Evolutionary conservation across 805 yeast genomes (phyloP).

Genomic region (Metschnikowia lunata): DNA sequence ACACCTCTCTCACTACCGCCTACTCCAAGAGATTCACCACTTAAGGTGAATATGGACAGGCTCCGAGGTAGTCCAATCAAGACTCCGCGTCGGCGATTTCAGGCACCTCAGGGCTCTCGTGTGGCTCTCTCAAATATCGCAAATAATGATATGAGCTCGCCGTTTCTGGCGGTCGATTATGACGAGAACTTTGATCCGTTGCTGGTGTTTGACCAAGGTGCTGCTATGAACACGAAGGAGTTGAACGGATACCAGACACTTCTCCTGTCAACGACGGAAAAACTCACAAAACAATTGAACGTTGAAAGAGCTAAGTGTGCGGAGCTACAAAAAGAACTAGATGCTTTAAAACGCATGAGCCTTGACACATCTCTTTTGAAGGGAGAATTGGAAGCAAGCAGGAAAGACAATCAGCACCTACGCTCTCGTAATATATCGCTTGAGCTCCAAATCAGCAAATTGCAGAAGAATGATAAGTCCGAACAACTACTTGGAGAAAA

Average conservation of each 20-base stretch:
- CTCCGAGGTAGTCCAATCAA: constrained; percentile 15
- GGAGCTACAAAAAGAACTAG: constrained; percentile 7
- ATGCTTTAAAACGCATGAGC: background rate
- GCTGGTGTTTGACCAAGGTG: background rate
- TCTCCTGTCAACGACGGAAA: constrained; percentile 26
- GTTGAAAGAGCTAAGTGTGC: constrained; percentile 2
- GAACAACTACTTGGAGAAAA: constrained; percentile 25
- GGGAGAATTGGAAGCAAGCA: constrained; percentile 10
- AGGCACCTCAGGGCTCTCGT: background rate
- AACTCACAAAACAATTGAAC: constrained; percentile 19
- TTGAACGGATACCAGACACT: constrained; percentile 26
- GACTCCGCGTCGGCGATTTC: constrained; percentile 7
- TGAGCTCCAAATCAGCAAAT: constrained; percentile 3
- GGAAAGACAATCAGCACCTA: constrained; percentile 1
- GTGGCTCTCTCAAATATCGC: background rate
- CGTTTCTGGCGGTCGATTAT: background rate
- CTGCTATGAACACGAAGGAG: constrained; percentile 15
- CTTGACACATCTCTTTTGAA: constrained; percentile 2
- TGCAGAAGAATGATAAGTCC: constrained; percentile 7
- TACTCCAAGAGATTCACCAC: constrained; percentile 8
- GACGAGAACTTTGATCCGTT: constrained; percentile 3
- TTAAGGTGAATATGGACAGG: constrained; percentile 8
- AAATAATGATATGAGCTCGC: background rate
- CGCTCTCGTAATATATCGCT: constrained; percentile 4
- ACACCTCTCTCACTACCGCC: constrained; percentile 7